These are phyloP conservation scores for Pontederia crassipes DNA, from an alignment of 176 grass and related monocot species.

Conservation along the genomic window DNA sequence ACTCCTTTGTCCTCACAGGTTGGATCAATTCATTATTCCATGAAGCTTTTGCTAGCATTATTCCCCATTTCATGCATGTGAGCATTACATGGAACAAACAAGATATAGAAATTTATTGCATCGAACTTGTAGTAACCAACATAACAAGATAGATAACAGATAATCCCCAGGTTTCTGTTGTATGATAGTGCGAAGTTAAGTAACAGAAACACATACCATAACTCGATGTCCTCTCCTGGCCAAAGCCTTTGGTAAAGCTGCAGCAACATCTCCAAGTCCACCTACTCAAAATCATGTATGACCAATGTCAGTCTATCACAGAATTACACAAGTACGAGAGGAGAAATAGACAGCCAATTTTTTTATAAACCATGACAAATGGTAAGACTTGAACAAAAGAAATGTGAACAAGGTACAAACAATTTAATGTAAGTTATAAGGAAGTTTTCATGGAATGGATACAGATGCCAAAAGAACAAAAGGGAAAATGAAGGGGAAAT, in stretches of 20 bases:
- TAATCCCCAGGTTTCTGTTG: conserved; percentile 10
- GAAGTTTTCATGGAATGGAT: no score
- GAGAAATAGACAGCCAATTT: not conserved
- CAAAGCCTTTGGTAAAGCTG: conserved; percentile 89
- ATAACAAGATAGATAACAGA: not conserved
- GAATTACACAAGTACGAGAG: not conserved
- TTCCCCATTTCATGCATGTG: no score
- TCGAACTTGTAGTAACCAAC: no score
- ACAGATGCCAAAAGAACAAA: not conserved
- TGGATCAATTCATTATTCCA: no score
- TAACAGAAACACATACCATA: conserved; percentile 57
- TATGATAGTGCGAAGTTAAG: conserved; percentile 16
- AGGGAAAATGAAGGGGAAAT: conserved; percentile 2
- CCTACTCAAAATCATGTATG: conserved; percentile 34
- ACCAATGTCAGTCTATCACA: conserved; percentile 18
- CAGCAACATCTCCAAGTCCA: conserved; percentile 96
- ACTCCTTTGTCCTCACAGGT: no score
- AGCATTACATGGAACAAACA: no score
- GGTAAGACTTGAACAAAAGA: no score
- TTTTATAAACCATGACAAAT: no score
- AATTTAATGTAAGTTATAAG: no score
- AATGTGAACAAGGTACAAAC: no score
- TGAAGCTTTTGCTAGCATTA: no score
- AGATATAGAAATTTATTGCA: no score
- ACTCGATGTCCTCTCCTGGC: conserved; percentile 89